phyloP scores from a whole-genome alignment of 306 rosid species.

The Inga laurina region DNA sequence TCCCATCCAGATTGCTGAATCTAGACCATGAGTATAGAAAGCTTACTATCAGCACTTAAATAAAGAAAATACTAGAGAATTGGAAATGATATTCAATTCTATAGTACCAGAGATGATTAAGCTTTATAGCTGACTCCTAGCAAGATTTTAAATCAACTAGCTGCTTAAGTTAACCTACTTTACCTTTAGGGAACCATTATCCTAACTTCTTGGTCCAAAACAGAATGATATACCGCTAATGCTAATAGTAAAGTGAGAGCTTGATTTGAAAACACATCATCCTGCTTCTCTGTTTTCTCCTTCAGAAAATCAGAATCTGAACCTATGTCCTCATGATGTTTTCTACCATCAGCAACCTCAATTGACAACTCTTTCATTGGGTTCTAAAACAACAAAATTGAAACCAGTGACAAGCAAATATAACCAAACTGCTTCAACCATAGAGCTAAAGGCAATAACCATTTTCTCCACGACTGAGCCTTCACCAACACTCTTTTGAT shows the following conservation, averaged over 20 bases:
- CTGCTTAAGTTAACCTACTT: not conserved
- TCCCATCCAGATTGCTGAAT: too few species aligned
- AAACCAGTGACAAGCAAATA: conserved; percentile 37
- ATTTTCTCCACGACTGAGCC: conserved; percentile 54
- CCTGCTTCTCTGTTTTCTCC: conserved; percentile 43
- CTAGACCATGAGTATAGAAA: too few species aligned
- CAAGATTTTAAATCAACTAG: too few species aligned
- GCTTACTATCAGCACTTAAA: too few species aligned
- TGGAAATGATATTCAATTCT: too few species aligned
- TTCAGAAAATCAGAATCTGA: conserved; percentile 53
- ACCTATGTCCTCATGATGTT: conserved; percentile 49
- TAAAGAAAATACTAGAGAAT: too few species aligned
- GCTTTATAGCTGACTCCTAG: too few species aligned
- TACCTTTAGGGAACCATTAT: conserved; percentile 69
- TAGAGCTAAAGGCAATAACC: conserved; percentile 44
- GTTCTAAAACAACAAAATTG: not conserved
- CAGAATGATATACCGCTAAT: conserved; percentile 59
- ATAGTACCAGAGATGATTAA: too few species aligned
- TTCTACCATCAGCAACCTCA: conserved; percentile 47
- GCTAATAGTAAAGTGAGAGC: conserved; percentile 68
- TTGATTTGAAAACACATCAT: conserved; percentile 60
- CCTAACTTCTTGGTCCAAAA: conserved; percentile 74
- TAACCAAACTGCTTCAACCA: conserved; percentile 24
- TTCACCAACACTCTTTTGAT: conserved; percentile 54
- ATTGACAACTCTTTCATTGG: conserved; percentile 15